Evolutionary conservation across 2,329 filamentous ascomycete species (phyloP).

Genomic region (Metarhizium brunneum): DNA sequence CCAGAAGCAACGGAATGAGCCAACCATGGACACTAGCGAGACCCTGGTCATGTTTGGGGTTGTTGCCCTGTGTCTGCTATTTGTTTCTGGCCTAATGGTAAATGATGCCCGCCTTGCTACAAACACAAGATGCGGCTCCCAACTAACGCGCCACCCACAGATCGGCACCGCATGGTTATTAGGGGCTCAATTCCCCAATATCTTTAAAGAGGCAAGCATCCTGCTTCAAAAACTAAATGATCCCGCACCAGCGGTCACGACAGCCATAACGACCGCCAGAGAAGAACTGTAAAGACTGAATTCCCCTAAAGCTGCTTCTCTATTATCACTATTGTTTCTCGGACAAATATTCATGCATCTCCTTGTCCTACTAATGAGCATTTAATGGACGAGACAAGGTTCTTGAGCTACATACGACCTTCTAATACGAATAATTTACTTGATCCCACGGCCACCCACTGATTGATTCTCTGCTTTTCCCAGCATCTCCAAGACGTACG

Average conservation of each 20-base stretch:
- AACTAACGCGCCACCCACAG: conserved; percentile 33
- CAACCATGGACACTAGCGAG: conserved; percentile 46
- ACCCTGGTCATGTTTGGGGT: conserved; percentile 56
- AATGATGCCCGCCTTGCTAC: conserved; percentile 19
- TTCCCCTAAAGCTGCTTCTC: not conserved
- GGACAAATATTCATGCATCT: conserved; percentile 5
- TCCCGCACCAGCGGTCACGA: conserved; percentile 12
- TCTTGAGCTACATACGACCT: not conserved
- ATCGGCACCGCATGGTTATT: conserved; percentile 68
- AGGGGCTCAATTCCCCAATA: conserved; percentile 68
- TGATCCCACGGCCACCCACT: not conserved
- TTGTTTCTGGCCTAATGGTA: conserved; percentile 77
- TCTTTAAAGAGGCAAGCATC: conserved; percentile 17
- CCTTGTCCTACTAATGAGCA: conserved; percentile 6
- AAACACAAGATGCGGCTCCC: not conserved
- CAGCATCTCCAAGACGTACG: not conserved
- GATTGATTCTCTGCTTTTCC: not conserved
- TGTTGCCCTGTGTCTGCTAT: conserved; percentile 56
- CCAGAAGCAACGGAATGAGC: conserved; percentile 29
- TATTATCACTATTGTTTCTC: conserved; percentile 1
- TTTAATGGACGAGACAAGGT: not conserved
- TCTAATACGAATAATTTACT: not conserved
- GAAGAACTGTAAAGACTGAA: conserved; percentile 24
- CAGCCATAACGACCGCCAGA: conserved; percentile 18
- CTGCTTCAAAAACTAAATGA: conserved; percentile 12